Percentiles rank a stretch among this genome's conserved stretches.
phyloP scores from a whole-genome alignment of 176 grass and related monocot species.

The Bromus sterilis region DNA sequence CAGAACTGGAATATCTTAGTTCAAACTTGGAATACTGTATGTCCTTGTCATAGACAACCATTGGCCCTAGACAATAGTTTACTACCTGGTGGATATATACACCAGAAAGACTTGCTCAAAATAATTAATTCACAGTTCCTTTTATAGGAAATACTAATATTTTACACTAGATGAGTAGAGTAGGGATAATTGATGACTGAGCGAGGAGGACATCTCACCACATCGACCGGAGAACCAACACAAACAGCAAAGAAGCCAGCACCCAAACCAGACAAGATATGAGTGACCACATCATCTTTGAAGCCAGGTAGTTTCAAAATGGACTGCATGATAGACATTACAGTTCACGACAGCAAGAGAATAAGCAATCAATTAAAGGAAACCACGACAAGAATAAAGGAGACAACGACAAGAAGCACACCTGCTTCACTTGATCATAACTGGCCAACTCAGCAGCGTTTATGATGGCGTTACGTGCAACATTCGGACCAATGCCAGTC shows the following conservation, averaged over 20 bases:
- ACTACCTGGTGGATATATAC: background rate
- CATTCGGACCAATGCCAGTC: conserved; percentile 77
- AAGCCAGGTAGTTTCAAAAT: conserved; percentile 91
- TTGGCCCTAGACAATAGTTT: background rate
- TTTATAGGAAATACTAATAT: conserved; percentile 1
- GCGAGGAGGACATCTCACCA: conserved; percentile 41
- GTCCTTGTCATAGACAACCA: background rate
- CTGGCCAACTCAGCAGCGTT: conserved; percentile 94
- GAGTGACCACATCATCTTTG: conserved; percentile 83
- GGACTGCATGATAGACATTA: conserved; percentile 34
- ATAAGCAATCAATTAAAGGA: background rate
- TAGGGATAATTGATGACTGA: background rate
- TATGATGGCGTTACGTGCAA: conserved; percentile 84
- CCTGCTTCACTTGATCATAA: conserved; percentile 98
- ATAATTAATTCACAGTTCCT: background rate
- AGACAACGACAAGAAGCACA: background rate
- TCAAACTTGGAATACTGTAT: background rate
- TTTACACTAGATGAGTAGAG: background rate
- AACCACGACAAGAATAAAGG: background rate
- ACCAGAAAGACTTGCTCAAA: background rate
- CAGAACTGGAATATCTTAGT: background rate
- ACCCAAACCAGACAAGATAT: conserved; percentile 79
- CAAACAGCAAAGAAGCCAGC: conserved; percentile 98
- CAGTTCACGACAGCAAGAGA: background rate
- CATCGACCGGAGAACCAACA: conserved; percentile 90